These are phyloP conservation scores for Stagonosporopsis chrysanthemi DNA, from an alignment of 2,329 filamentous ascomycete genomes.

Conservation along the genomic window DNA sequence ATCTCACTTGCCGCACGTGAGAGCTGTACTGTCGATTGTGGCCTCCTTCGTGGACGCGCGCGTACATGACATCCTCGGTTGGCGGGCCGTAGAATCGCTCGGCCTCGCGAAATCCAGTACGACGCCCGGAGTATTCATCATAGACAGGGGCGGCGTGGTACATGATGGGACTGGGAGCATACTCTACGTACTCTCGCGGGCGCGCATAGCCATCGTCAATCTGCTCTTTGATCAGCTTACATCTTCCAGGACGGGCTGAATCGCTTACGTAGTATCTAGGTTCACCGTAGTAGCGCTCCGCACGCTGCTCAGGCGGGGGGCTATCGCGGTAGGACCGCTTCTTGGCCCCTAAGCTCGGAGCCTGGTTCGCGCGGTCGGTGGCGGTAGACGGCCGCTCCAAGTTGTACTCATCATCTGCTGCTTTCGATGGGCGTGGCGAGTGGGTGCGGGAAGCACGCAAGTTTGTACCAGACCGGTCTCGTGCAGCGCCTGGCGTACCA, in stretches of 20 bases:
- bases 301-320: constrained; percentile 39
- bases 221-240: constrained; percentile 38
- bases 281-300: constrained; percentile 41
- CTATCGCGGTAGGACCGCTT: constrained; percentile 35
- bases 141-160: constrained; percentile 38
- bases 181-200: constrained; percentile 40
- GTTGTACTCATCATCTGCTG: constrained; percentile 59
- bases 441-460: constrained; percentile 35
- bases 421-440: constrained; percentile 43
- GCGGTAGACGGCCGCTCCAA: constrained; percentile 51
- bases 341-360: constrained; percentile 25
- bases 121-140: constrained; percentile 41
- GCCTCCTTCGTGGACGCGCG: constrained; percentile 38
- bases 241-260: background rate
- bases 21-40: constrained; percentile 38
- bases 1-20: constrained; percentile 38
- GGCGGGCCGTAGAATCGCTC: constrained; percentile 40
- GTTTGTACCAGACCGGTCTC: constrained; percentile 32
- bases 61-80: constrained; percentile 37
- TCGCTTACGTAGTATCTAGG: constrained; percentile 47
- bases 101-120: constrained; percentile 43
- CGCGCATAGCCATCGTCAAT: constrained; percentile 39
- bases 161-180: constrained; percentile 39
- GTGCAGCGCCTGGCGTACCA: constrained; percentile 27
- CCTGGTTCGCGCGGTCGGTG: constrained; percentile 24